A percentile compares a stretch with the other conserved stretches of the same genome.
Evolutionary conservation across 2,329 filamentous ascomycete genomes (phyloP).

Genomic region (Pseudogymnoascus sp.): DNA sequence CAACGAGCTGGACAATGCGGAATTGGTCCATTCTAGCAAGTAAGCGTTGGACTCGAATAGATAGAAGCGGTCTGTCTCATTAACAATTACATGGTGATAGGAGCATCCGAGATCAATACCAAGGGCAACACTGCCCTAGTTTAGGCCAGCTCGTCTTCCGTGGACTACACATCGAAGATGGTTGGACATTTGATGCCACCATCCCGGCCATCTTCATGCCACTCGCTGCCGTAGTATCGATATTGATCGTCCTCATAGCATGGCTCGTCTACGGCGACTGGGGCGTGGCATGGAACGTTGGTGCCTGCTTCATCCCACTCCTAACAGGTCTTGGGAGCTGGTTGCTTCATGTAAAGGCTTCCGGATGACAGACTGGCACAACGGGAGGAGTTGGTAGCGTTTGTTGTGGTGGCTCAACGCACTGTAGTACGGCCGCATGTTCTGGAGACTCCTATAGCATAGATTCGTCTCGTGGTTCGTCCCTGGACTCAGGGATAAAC

Average conservation of each 20-base stretch:
- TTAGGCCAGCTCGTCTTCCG: background rate
- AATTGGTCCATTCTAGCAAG: background rate
- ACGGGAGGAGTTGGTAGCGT: too few relatives aligned
- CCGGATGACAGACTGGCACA: background rate
- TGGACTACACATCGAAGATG: background rate
- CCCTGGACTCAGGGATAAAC: too few relatives aligned
- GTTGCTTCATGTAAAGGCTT: background rate
- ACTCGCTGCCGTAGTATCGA: background rate
- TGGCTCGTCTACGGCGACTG: background rate
- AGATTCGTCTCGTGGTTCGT: too few relatives aligned
- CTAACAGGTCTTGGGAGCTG: background rate
- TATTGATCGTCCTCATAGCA: background rate
- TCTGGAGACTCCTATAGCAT: too few relatives aligned
- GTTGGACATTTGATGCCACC: background rate
- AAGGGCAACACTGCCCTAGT: background rate
- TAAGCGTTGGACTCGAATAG: background rate
- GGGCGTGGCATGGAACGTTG: background rate
- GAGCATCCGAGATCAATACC: background rate
- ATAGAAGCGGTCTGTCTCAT: background rate
- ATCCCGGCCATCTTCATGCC: background rate
- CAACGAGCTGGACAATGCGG: background rate
- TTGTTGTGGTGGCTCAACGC: too few relatives aligned
- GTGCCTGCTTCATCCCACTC: background rate
- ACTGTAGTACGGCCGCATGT: too few relatives aligned
- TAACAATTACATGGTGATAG: background rate